Evolutionary conservation across 2,329 filamentous ascomycete species (phyloP).

Genomic region (Penicillium sp.): DNA sequence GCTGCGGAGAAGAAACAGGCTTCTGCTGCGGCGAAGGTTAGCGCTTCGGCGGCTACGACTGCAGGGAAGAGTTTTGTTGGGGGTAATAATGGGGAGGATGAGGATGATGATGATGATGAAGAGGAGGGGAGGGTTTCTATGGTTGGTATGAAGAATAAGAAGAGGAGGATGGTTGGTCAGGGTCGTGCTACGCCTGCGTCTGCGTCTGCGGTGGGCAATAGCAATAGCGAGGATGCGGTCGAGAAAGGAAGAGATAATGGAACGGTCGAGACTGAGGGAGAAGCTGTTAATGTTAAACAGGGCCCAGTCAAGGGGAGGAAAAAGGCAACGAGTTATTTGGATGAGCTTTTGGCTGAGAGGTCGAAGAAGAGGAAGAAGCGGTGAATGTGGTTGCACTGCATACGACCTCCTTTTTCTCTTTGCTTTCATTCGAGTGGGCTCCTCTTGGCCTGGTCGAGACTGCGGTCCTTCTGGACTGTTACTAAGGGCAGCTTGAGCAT

Average conservation of each 20-base stretch:
- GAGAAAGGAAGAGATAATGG: constrained; percentile 18
- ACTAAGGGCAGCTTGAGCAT: neutral
- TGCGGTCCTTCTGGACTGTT: neutral
- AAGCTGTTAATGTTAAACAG: constrained; percentile 20
- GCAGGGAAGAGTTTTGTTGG: constrained; percentile 37
- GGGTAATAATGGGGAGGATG: constrained; percentile 37
- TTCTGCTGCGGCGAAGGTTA: constrained; percentile 1
- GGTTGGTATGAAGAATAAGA: constrained; percentile 42
- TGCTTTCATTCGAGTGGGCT: neutral
- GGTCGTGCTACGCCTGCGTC: constrained; percentile 8
- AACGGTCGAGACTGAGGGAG: constrained; percentile 15
- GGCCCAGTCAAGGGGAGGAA: constrained; percentile 40
- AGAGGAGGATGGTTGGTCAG: constrained; percentile 20
- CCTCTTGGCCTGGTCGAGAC: neutral
- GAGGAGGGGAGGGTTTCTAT: constrained; percentile 52
- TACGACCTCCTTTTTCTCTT: neutral
- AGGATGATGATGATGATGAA: constrained; percentile 47
- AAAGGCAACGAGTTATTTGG: constrained; percentile 58
- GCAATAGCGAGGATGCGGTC: neutral
- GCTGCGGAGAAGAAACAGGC: constrained; percentile 26
- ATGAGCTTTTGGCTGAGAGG: constrained; percentile 56
- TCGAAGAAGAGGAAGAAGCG: constrained; percentile 59
- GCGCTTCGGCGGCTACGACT: constrained; percentile 27
- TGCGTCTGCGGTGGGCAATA: neutral
- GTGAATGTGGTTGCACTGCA: constrained; percentile 28